Conservation (phyloP, 768 basidiomycete species). For the Russula brevipes region DNA sequence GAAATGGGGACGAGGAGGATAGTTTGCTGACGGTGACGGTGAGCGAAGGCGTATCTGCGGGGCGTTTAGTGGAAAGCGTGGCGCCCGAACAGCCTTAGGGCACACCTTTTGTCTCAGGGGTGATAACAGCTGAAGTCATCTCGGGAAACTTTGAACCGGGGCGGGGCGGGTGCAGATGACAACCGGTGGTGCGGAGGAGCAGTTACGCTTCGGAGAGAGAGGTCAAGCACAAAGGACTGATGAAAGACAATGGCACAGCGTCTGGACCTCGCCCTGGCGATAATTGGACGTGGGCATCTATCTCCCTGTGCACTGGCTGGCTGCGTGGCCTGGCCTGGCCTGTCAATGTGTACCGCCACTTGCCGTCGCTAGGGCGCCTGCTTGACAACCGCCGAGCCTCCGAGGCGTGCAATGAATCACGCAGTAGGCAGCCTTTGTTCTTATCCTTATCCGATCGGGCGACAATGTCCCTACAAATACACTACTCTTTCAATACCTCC, state of each 20-base stretch:
- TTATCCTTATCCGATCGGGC: conserved; percentile 10
- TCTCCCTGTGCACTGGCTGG: too few species aligned
- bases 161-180: too few species aligned
- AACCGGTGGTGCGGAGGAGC: not conserved
- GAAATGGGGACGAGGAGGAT: conserved; percentile 45
- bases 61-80: conserved; percentile 1
- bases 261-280: not conserved
- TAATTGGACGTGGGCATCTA: not conserved
- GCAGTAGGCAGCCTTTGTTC: too few species aligned
- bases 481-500: conserved; percentile 11
- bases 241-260: not conserved
- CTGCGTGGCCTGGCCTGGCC: not conserved
- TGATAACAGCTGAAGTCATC: conserved; percentile 18
- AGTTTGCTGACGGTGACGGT: conserved; percentile 35
- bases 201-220: not conserved
- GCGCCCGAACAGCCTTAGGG: not conserved
- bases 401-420: too few species aligned
- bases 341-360: not conserved
- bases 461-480: not conserved
- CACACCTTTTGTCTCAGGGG: conserved; percentile 24
- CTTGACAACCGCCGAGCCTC: conserved; percentile 8
- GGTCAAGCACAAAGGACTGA: not conserved
- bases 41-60: conserved; percentile 20
- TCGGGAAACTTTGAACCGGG: not conserved
- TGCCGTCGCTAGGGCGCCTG: conserved; percentile 9